These are phyloP conservation scores for Mycena sanguinolenta DNA, from an alignment of 768 basidiomycete species.

Conservation along the genomic window DNA sequence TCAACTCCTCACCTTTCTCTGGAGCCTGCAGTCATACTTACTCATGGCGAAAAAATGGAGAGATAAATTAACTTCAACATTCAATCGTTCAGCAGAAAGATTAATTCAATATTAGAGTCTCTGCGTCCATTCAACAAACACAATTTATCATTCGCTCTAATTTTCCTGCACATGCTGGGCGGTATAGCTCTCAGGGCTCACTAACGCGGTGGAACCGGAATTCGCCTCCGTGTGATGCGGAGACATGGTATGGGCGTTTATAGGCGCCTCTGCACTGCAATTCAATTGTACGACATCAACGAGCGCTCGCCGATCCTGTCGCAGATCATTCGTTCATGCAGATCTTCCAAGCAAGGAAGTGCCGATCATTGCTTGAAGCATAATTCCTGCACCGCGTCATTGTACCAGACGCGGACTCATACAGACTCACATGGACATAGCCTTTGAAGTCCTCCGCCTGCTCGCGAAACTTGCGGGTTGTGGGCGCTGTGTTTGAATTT, in stretches of 20 bases:
- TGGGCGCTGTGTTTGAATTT: background rate
- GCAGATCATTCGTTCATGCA: background rate
- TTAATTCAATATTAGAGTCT: background rate
- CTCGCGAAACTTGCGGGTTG: background rate
- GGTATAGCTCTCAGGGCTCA: slow-evolving; percentile 3
- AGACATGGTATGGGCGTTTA: background rate
- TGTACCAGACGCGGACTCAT: background rate
- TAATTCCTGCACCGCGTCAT: background rate
- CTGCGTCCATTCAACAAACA: background rate
- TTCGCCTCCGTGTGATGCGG: background rate
- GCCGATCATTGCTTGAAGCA: background rate
- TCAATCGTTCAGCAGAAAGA: too few relatives aligned
- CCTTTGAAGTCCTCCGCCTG: background rate
- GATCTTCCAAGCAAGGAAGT: background rate
- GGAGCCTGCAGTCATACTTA: too few relatives aligned
- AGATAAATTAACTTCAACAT: too few relatives aligned
- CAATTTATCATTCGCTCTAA: slow-evolving; percentile 20
- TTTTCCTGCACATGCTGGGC: slow-evolving; percentile 29
- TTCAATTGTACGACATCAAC: background rate
- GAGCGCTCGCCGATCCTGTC: background rate
- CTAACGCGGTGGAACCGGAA: slow-evolving; percentile 9
- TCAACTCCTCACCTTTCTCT: too few relatives aligned
- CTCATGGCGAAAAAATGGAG: too few relatives aligned
- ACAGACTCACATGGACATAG: background rate
- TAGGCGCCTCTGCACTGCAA: background rate